These are phyloP conservation scores for Trichomonascaceae sp. DNA, from an alignment of 1,139 yeast species.

Conservation along the genomic window DNA sequence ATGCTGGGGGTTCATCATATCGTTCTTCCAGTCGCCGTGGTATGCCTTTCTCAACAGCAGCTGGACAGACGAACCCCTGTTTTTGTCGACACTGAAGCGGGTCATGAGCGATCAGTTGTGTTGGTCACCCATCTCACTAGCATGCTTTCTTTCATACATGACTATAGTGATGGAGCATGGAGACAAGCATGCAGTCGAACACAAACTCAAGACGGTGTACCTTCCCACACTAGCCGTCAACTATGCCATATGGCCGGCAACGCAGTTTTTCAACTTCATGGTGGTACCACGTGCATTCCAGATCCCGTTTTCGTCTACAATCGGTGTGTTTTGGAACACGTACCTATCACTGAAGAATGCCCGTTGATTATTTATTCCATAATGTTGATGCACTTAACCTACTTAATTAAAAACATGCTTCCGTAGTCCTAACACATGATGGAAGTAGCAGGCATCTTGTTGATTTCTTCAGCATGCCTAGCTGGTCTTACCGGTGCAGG, in stretches of 20 bases:
- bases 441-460: too few relatives aligned
- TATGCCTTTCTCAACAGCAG: slow-evolving; percentile 65
- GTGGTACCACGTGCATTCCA: slow-evolving; percentile 68
- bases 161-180: slow-evolving; percentile 73
- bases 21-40: slow-evolving; percentile 84
- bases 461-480: too few relatives aligned
- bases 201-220: slow-evolving; percentile 52
- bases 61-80: slow-evolving; percentile 61
- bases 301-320: slow-evolving; percentile 81
- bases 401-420: too few relatives aligned
- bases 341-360: slow-evolving; percentile 68
- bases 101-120: slow-evolving; percentile 83
- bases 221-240: slow-evolving; percentile 67
- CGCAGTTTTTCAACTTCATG: slow-evolving; percentile 79
- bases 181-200: slow-evolving; percentile 46
- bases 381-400: too few relatives aligned
- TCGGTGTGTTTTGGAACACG: slow-evolving; percentile 91
- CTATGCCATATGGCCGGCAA: slow-evolving; percentile 88
- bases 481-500: too few relatives aligned
- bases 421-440: too few relatives aligned
- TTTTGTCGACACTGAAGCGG: slow-evolving; percentile 71
- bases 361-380: slow-evolving; percentile 5
- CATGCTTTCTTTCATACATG: slow-evolving; percentile 72
- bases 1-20: slow-evolving; percentile 65
- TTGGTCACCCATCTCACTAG: slow-evolving; percentile 76